phyloP scores from a whole-genome alignment of 2,329 filamentous ascomycete genomes.

The Ophiostoma tasmaniense region DNA sequence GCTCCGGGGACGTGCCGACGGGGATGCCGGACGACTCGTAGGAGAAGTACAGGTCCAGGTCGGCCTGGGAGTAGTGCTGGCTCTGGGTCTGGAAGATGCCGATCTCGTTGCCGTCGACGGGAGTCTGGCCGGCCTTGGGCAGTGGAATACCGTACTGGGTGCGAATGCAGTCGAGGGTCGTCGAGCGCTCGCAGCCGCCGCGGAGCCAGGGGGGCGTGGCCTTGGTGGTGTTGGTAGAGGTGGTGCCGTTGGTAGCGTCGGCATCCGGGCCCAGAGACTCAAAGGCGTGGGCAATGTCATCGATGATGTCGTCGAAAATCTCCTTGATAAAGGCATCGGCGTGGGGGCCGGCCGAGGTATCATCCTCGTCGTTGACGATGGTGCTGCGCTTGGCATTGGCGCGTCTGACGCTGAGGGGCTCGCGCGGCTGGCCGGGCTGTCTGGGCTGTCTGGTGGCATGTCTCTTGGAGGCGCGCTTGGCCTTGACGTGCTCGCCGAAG shows the following conservation, averaged over 20 bases:
- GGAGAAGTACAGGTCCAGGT: slow-evolving; percentile 23
- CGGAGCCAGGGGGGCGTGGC: background rate
- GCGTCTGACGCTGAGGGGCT: background rate
- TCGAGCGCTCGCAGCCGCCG: slow-evolving; percentile 15
- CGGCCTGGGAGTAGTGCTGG: slow-evolving; percentile 25
- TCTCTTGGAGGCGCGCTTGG: background rate
- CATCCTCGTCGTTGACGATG: slow-evolving; percentile 28
- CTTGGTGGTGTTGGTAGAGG: slow-evolving; percentile 6
- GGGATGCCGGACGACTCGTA: slow-evolving; percentile 33
- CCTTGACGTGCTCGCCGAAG: background rate
- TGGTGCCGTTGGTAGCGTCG: slow-evolving; percentile 11
- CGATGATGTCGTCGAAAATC: slow-evolving; percentile 41
- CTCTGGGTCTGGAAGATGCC: slow-evolving; percentile 24
- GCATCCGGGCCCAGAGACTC: slow-evolving; percentile 33
- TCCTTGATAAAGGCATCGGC: slow-evolving; percentile 30
- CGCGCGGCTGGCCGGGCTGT: background rate
- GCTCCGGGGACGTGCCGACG: slow-evolving; percentile 25
- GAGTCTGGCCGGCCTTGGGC: slow-evolving; percentile 15
- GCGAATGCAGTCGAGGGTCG: slow-evolving; percentile 18
- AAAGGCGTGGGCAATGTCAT: slow-evolving; percentile 41
- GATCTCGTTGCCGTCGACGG: slow-evolving; percentile 22
- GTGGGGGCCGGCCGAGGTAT: background rate
- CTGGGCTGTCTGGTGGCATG: background rate
- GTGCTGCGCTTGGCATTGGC: background rate
- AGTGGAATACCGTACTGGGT: slow-evolving; percentile 23